phyloP scores from a whole-genome alignment of 169 alveolate species.

The Plasmodium yoelii region DNA sequence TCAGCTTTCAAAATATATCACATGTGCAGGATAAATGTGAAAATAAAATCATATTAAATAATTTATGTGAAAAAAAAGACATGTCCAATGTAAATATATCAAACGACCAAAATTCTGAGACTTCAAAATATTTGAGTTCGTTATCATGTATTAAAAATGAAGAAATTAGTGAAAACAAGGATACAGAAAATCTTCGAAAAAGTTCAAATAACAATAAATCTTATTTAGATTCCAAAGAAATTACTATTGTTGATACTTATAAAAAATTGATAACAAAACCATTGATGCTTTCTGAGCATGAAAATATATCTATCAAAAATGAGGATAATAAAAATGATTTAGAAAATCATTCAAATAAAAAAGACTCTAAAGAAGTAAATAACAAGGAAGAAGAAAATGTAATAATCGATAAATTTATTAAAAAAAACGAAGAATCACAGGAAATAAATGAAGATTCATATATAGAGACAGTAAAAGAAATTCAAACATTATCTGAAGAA shows the following conservation, averaged over 20 bases:
- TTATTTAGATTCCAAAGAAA: not conserved
- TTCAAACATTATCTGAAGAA: no score
- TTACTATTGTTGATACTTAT: not conserved
- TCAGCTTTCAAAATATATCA: no score
- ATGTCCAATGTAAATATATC: not conserved
- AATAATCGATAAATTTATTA: constrained; percentile 58
- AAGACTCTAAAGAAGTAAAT: constrained; percentile 1
- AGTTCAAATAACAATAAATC: not conserved
- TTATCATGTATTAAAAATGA: not conserved
- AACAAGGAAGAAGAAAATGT: constrained; percentile 50
- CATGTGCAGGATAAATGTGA: no score
- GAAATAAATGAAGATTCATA: not conserved
- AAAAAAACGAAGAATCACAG: constrained; percentile 9
- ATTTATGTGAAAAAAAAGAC: not conserved
- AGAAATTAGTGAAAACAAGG: not conserved
- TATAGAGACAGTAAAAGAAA: not conserved
- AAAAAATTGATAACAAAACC: no score
- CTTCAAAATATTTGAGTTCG: not conserved
- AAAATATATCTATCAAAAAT: not conserved
- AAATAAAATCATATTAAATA: no score
- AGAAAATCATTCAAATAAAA: not conserved
- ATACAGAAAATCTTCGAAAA: not conserved
- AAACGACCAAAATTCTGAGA: no score
- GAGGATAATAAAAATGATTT: not conserved
- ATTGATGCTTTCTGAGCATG: no score